phyloP scores from a whole-genome alignment of 1,284 basidiomycete species.

The Earliella scabrosa region DNA sequence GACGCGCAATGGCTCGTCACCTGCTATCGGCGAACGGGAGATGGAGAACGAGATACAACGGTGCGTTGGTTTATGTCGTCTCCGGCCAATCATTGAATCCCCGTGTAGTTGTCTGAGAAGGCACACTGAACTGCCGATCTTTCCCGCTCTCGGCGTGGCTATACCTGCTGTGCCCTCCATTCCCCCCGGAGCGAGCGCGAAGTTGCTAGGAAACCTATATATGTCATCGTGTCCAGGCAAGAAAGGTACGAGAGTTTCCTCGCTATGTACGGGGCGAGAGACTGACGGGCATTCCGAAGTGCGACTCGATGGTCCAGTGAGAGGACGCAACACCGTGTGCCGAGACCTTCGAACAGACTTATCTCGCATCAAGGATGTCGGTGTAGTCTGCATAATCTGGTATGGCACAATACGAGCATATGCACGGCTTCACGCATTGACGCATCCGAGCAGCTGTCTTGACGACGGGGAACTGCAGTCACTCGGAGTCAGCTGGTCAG shows the following conservation, averaged over 20 bases:
- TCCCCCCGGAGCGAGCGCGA: slow-evolving; percentile 15
- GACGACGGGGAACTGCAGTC: slow-evolving; percentile 87
- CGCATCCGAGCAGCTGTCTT: slow-evolving; percentile 61
- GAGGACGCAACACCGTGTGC: slow-evolving; percentile 84
- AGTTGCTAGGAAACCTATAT: slow-evolving; percentile 83
- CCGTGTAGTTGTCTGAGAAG: too few relatives aligned
- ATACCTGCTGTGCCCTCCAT: slow-evolving; percentile 13
- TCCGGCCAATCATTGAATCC: too few relatives aligned
- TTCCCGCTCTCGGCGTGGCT: not conserved
- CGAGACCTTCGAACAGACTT: slow-evolving; percentile 84
- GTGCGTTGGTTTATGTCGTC: too few relatives aligned
- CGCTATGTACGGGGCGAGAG: not conserved
- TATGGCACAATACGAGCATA: too few relatives aligned
- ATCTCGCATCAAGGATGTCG: slow-evolving; percentile 73
- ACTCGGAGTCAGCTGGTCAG: slow-evolving; percentile 83
- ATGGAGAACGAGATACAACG: not conserved
- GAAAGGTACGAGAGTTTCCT: slow-evolving; percentile 66
- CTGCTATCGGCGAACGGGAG: not conserved
- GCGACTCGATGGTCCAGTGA: slow-evolving; percentile 80
- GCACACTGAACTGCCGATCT: not conserved
- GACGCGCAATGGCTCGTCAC: slow-evolving; percentile 10
- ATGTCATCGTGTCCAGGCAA: slow-evolving; percentile 96
- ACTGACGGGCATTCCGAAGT: slow-evolving; percentile 47
- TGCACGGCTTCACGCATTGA: too few relatives aligned
- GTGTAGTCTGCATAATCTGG: slow-evolving; percentile 87